phyloP scores from a whole-genome alignment of 2,329 filamentous ascomycete species.

The Aspergillus novofumigatus region DNA sequence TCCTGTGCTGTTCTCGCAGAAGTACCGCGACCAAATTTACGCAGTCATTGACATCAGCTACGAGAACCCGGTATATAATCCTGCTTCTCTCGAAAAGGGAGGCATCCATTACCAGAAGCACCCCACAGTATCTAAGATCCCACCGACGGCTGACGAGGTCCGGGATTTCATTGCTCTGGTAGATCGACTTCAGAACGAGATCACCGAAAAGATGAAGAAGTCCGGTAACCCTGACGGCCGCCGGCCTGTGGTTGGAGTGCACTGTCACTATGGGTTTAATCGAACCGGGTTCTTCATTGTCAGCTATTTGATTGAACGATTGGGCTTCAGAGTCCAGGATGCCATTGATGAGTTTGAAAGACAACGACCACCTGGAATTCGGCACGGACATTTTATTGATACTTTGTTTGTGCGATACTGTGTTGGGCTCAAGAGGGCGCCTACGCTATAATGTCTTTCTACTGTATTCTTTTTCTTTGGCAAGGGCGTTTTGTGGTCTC shows the following conservation, averaged over 20 bases:
- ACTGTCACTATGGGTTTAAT: constrained; percentile 96
- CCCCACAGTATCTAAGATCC: constrained; percentile 86
- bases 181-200: constrained; percentile 56
- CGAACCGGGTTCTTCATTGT: constrained; percentile 88
- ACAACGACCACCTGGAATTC: constrained; percentile 75
- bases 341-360: constrained; percentile 75
- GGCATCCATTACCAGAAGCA: constrained; percentile 78
- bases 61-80: constrained; percentile 85
- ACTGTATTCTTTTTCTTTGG: constrained; percentile 7
- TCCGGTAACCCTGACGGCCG: constrained; percentile 36
- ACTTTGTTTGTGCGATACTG: constrained; percentile 75
- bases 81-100: constrained; percentile 61
- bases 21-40: constrained; percentile 64
- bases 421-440: constrained; percentile 44
- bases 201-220: constrained; percentile 44
- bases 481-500: constrained; percentile 9
- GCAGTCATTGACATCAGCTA: constrained; percentile 89
- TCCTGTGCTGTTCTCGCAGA: constrained; percentile 64
- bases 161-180: constrained; percentile 57
- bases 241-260: constrained; percentile 66
- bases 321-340: constrained; percentile 66
- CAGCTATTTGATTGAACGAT: constrained; percentile 81
- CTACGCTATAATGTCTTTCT: constrained; percentile 28
- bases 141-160: constrained; percentile 63
- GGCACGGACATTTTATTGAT: constrained; percentile 85